A percentile compares a stretch with the other conserved stretches of the same genome.
Evolutionary conservation across 495 filamentous ascomycete genomes (phyloP).

Genomic region (Podospora comata): DNA sequence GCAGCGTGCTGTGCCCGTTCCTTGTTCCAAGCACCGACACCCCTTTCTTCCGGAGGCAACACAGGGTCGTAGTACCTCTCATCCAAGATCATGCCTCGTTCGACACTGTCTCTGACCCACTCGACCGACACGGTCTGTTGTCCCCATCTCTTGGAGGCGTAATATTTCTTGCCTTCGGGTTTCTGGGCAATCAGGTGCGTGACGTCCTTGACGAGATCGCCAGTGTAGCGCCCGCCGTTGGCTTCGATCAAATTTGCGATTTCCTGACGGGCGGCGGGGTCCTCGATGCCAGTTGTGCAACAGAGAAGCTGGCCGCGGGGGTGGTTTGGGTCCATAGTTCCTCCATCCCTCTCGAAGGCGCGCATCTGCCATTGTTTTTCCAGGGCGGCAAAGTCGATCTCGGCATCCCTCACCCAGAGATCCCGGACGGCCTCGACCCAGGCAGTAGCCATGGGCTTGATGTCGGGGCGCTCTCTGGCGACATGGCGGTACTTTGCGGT

Average conservation of each 20-base stretch:
- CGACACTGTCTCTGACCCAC: constrained; percentile 82
- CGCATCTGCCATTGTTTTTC: constrained; percentile 42
- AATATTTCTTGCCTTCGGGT: constrained; percentile 82
- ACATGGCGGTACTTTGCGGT: constrained; percentile 95
- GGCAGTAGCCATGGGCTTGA: constrained; percentile 69
- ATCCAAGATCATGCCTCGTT: constrained; percentile 90
- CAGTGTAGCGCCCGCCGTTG: constrained; percentile 78
- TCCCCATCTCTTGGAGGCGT: constrained; percentile 74
- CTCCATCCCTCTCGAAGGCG: constrained; percentile 42
- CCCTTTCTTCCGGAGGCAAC: constrained; percentile 65
- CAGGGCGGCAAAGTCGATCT: constrained; percentile 69
- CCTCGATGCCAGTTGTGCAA: constrained; percentile 87
- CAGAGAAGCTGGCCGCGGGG: constrained; percentile 58
- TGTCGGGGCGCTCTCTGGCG: constrained; percentile 80
- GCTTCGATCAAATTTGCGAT: constrained; percentile 58
- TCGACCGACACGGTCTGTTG: constrained; percentile 73
- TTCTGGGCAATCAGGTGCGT: constrained; percentile 81
- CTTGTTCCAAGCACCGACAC: constrained; percentile 74
- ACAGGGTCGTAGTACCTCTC: constrained; percentile 76
- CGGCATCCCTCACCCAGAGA: constrained; percentile 76
- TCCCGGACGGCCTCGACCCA: constrained; percentile 83
- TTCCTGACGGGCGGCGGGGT: constrained; percentile 64
- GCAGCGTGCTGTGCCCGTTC: constrained; percentile 38
- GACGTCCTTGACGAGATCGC: constrained; percentile 79
- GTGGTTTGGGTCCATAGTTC: constrained; percentile 26